Evolutionary conservation across 2,329 filamentous ascomycete genomes (phyloP), one percentile per base, ranked within the genome.

Genomic region (Dothideomycetes sp.): DNA sequence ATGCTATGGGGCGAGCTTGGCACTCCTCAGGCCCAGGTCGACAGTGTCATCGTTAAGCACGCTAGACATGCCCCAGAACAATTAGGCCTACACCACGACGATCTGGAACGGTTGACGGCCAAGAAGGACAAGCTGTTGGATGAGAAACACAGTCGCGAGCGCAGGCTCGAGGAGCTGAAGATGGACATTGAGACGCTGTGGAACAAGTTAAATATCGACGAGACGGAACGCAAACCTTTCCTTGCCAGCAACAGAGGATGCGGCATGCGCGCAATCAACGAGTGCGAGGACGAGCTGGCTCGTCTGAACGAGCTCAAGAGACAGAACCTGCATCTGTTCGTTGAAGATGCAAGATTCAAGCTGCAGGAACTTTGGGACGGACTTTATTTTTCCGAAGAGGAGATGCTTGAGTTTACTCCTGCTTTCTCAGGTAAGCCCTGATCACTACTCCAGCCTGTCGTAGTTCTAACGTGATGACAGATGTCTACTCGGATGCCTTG

Each of bases 371-470:
- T 98, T 1, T 98, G 93, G 91, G 91, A 98, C 57, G 72, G 78
- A 0, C 68, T 98, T 1, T 96, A 91, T 67, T 88, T 93, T 57
- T 94, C 85, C 0, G 91, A 98, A 58, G 91, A 98, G 55, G 91
- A 98, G 65, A 96, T 96, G 88, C 76, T 96, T 43, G 88, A 95
- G 51, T 98, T 98, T 53, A 91, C 88, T 0, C 91, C 93, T 0
- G 91, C 88, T 29, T 96, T 96, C 59, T 94, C 87, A 32, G 59
- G 59, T 61, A 46, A 37, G 55, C 43, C 18, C 18, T 5, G 11
- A 9, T 9, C 6, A 29, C n/a, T 9, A 2, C 5, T 29, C 5
- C 13, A 32, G 25, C 24, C 5, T 12, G 24, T 10, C 4, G 10
- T 31, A n/a, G 5, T n/a, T 16, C 37, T 40, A 27, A 40, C 22